Evolutionary conservation across 345 rosid species (phyloP).

Genomic region (Syzygium grande): DNA sequence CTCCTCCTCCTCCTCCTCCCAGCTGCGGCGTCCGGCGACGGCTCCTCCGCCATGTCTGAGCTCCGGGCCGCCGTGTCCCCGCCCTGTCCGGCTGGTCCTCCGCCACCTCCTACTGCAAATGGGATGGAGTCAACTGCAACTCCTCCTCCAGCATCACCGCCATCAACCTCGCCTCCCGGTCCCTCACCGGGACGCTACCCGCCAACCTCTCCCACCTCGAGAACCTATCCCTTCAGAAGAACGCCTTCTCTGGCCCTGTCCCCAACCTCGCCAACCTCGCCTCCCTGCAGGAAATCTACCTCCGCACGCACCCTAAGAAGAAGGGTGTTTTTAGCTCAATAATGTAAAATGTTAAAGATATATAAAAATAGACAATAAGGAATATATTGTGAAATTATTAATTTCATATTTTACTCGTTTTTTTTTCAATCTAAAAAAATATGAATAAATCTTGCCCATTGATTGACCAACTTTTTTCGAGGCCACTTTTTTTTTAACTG

Average conservation of each 20-base stretch:
- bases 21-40: constrained; percentile 35
- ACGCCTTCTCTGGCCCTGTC: constrained; percentile 42
- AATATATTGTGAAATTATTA: too few species aligned
- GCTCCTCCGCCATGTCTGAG: constrained; percentile 34
- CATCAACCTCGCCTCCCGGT: constrained; percentile 23
- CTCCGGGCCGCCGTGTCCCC: constrained; percentile 34
- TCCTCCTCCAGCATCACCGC: constrained; percentile 25
- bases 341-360: too few species aligned
- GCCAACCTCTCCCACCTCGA: constrained; percentile 42
- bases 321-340: too few species aligned
- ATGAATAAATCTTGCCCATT: too few species aligned
- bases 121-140: constrained; percentile 57
- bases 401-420: too few species aligned
- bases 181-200: constrained; percentile 40
- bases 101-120: constrained; percentile 29
- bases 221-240: constrained; percentile 31
- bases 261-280: constrained; percentile 55
- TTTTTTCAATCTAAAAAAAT: too few species aligned
- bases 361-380: too few species aligned
- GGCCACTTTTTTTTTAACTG: too few species aligned
- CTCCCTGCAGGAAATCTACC: constrained; percentile 22
- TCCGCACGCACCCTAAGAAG: not conserved
- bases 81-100: constrained; percentile 52
- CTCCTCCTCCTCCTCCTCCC: too few species aligned
- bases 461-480: too few species aligned